Evolutionary conservation across 2,329 filamentous ascomycete genomes (phyloP).

Genomic region (Aspergillus sp.): DNA sequence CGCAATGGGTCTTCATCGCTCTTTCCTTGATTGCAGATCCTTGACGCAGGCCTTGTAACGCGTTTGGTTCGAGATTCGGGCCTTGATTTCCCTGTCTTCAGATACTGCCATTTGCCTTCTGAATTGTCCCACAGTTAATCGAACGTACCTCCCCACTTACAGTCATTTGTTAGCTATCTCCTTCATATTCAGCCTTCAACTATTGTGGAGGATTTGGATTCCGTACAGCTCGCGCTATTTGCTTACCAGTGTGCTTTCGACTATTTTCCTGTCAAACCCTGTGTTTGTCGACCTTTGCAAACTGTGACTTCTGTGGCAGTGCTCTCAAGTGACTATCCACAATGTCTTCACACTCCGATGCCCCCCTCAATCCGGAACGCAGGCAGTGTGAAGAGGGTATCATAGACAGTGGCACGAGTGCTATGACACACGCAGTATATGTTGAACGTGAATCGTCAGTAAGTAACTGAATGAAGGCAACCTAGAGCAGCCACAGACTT

Average conservation of each 20-base stretch:
- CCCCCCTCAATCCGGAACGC: slow-evolving; percentile 28
- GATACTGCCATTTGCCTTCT: slow-evolving; percentile 25
- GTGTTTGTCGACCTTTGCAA: background rate
- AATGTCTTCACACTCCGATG: slow-evolving; percentile 33
- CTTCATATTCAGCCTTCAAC: slow-evolving; percentile 21
- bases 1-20: slow-evolving; percentile 26
- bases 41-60: background rate
- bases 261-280: slow-evolving; percentile 14
- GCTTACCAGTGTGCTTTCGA: slow-evolving; percentile 11
- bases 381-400: slow-evolving; percentile 25
- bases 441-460: slow-evolving; percentile 33
- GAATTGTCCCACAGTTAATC: slow-evolving; percentile 7
- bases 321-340: slow-evolving; percentile 7
- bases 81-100: slow-evolving; percentile 23
- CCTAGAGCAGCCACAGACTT: background rate
- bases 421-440: slow-evolving; percentile 19
- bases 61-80: too few relatives aligned
- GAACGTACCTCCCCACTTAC: slow-evolving; percentile 22
- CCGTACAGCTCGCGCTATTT: slow-evolving; percentile 20
- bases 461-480: slow-evolving; percentile 12
- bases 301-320: background rate
- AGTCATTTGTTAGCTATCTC: slow-evolving; percentile 27
- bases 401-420: slow-evolving; percentile 21
- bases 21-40: slow-evolving; percentile 18
- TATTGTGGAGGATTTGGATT: slow-evolving; percentile 29